Base-by-base conservation (phyloP, 2,329 filamentous ascomycete species). In the Zarea fungicola region DNA sequence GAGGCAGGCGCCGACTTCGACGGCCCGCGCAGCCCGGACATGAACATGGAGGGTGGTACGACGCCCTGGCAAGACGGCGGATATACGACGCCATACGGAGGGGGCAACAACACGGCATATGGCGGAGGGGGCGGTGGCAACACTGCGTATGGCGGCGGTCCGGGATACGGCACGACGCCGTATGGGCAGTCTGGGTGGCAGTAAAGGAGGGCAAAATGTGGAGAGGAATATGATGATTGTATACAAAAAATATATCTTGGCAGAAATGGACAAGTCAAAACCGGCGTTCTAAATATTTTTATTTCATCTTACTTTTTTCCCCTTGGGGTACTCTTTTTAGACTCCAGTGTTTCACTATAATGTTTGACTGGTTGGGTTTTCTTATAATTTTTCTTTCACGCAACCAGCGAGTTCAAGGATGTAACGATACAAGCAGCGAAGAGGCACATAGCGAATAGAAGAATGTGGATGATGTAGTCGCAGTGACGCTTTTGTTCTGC, bases 51-150 rank as follows among this genome's bases (percentile, higher is more conserved):
- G 48, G 80, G 74, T 18, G 74, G 72, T 47, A 73, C 72, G 22
- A 74, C 73, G 18, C 75, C 74, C 22, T 83, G 80, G 71, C 75
- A 78, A 54, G 77, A 78, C 36, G 78, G 82, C 51, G 86, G 85
- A 29, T 87, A 81, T 62, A 84, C 81, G 9, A 88, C 85, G 8
- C 83, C 85, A 1, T 87, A 84, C 58, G 81, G 75, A 19, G 74
- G 67, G 59, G 80, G 74, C 21, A 43, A 31, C 44, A 72, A 77
- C 52, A 85, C 79, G 60, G 72, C 80, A 16, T 91, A 86, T 79
- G 85, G 85, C 19, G 80, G 74, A 29, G 75, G 65, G 14, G 42
- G 40, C 16, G 43, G 43, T 23, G 35, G 35, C 35, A 25, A 25
- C 10, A 39, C 48, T 6, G 19, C 69, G 2, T 73, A 76, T 41